Evolutionary conservation across 2,329 filamentous ascomycete species (phyloP), one percentile per base, ranked within the genome.

Genomic region (Botrytis pseudocinerea): DNA sequence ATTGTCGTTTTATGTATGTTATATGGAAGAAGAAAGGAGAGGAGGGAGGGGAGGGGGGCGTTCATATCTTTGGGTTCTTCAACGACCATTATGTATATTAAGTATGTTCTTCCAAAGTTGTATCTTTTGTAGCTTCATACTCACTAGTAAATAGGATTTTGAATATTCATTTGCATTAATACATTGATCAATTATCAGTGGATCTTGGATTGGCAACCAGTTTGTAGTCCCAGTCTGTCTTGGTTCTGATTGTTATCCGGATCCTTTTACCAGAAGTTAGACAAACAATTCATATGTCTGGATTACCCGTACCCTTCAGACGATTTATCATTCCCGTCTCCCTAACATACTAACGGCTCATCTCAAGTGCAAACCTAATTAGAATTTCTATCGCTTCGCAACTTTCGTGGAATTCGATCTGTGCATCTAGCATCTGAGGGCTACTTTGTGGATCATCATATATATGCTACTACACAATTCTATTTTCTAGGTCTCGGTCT

Each of bases 281-380:
- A 48, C 9, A 9, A 20, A 25, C 9, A 6, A 44, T 10, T 25
- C 4, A 12, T 48, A 14, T 9, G 10, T 25, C 46, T 51, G 22
- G 4, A 1, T 14, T 14, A 51, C 22, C 0, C 10, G 46, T 22
- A 14, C 10, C 22, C 1, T 14, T 5, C 25, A 5, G 48, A 51
- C 2, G 6, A 0, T 51, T n/a, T 2, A 16, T 2, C 0, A 14
- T n/a, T 4, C 4, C 5, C 2, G 2, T n/a, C 48, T 51, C n/a
- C 1, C 5, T 14, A n/a, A 6, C 10, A 51, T 51, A 12, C 2
- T 5, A 25, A 51, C 22, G 22, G 9, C 22, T 25, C 46, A 2
- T 12, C 9, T 1, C 25, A 51, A 14, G 48, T 12, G 25, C 48
- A 51, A 6, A 2, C 32, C 32, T 32, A 32, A 32, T 32, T 32